Evolutionary conservation across 2,329 filamentous ascomycete species (phyloP), one percentile per base, ranked within the genome.

Genomic region (Didymella pinodella): DNA sequence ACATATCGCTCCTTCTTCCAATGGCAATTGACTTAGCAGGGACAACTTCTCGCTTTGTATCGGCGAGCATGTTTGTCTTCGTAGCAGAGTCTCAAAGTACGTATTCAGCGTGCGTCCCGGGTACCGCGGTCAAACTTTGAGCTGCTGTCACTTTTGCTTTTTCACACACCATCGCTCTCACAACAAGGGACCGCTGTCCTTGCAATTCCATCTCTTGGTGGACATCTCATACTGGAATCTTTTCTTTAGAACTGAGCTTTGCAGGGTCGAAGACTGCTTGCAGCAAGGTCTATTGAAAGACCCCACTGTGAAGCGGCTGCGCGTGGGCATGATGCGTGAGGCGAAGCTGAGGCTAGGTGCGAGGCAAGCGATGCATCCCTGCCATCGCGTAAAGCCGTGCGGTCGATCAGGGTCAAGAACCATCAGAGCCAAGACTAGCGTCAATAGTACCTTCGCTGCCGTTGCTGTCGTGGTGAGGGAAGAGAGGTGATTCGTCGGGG

Each of bases 71-170:
- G 12, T 34, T 48, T 44, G 36, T 43, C 28, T 52, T 32, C 20
- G 18, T 3, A 11, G 16, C 5, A 12, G n/a, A 7, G 41, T 16
- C 14, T 44, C 32, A 4, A 22, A 34, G 1, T 18, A 32, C 22
- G 26, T 48, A 41, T 54, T 6, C 29, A 34, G 7, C 25, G 4
- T 45, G 34, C 22, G n/a, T 22, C 36, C 18, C 48, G 36, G 36
- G 38, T 45, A 12, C 44, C 34, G 20, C 47, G 38, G 25, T 18
- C 20, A 41, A 41, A 31, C 8, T 48, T 44, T 14, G 31, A 38
- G 49, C 32, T 41, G 34, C 45, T 47, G 56, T 50, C 47, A 47
- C 20, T 36, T 47, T 59, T 54, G 54, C 44, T 57, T 54, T 58
- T 59, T 48, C 12, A 6, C 12, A 25, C 40, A 34, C 40, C 46